These are phyloP conservation scores for Pisolithus sp. DNA, from an alignment of 768 basidiomycete species.

Conservation along the genomic window DNA sequence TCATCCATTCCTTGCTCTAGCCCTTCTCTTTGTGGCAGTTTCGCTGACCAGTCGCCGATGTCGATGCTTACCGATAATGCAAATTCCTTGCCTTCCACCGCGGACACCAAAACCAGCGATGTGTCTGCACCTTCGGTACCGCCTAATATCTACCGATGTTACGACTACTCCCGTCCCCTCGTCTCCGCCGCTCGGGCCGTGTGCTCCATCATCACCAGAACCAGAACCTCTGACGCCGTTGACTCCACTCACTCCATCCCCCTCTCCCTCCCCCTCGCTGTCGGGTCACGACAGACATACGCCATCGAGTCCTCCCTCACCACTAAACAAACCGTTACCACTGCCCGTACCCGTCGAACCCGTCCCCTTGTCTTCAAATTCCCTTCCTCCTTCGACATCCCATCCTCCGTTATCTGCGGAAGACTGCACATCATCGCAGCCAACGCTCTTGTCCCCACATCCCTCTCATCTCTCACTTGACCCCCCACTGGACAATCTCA, in stretches of 20 bases:
- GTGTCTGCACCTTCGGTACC: slow-evolving; percentile 4
- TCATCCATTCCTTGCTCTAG: background rate
- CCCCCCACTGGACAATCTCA: slow-evolving; percentile 20
- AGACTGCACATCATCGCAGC: background rate
- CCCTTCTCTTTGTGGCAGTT: background rate
- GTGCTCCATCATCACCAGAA: slow-evolving; percentile 3
- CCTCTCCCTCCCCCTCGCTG: slow-evolving; percentile 18
- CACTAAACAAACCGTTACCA: slow-evolving; percentile 6
- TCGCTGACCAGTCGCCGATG: slow-evolving; percentile 3
- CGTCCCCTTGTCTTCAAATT: background rate
- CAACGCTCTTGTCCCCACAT: slow-evolving; percentile 1
- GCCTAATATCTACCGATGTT: background rate
- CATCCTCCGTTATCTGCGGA: background rate
- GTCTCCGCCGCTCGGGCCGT: background rate
- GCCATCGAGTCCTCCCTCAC: background rate
- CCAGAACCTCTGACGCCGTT: slow-evolving; percentile 14
- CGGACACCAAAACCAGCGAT: background rate
- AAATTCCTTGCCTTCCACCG: background rate
- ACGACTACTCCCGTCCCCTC: background rate
- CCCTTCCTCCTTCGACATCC: background rate
- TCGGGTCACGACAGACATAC: slow-evolving; percentile 21
- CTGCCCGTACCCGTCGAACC: slow-evolving; percentile 4
- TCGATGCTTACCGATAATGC: slow-evolving; percentile 6
- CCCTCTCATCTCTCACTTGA: slow-evolving; percentile 10
- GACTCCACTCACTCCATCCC: slow-evolving; percentile 18